Conservation (phyloP, 2,329 filamentous ascomycete species). For the Penicillium sumatraense region DNA sequence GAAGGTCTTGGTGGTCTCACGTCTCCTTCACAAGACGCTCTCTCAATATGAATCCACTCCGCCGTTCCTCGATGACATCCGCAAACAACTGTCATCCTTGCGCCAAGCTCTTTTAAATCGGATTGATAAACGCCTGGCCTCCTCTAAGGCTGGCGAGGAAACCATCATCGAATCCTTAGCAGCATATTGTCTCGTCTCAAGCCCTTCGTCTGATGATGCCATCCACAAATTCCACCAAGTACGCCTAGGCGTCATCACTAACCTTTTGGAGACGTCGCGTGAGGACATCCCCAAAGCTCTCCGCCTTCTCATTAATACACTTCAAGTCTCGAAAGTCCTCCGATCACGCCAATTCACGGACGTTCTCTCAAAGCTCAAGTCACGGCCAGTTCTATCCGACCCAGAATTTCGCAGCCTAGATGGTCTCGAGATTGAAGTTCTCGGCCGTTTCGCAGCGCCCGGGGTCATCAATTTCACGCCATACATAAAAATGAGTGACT, state of each 20-base stretch:
- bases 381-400: constrained; percentile 73
- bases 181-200: constrained; percentile 81
- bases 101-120: constrained; percentile 68
- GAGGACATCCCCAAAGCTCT: constrained; percentile 67
- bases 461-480: constrained; percentile 85
- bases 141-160: constrained; percentile 47
- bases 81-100: constrained; percentile 66
- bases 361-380: constrained; percentile 70
- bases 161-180: constrained; percentile 73
- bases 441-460: constrained; percentile 78
- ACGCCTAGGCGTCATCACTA: constrained; percentile 69
- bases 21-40: constrained; percentile 76
- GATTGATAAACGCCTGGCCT: constrained; percentile 61
- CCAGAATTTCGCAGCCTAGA: constrained; percentile 67
- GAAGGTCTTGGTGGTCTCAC: constrained; percentile 75
- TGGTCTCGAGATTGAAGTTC: constrained; percentile 75
- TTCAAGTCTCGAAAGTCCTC: constrained; percentile 76
- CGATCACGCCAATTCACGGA: constrained; percentile 74
- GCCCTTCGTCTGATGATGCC: constrained; percentile 77
- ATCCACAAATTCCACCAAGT: constrained; percentile 77
- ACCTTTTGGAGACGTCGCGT: constrained; percentile 60
- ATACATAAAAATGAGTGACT: constrained; percentile 81
- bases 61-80: constrained; percentile 64
- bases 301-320: constrained; percentile 74
- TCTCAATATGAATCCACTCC: constrained; percentile 55